Percentiles rank a stretch among this genome's conserved stretches.
phyloP scores from a whole-genome alignment of 441 rosid genomes.

The Bocquillonia castaneifolia region DNA sequence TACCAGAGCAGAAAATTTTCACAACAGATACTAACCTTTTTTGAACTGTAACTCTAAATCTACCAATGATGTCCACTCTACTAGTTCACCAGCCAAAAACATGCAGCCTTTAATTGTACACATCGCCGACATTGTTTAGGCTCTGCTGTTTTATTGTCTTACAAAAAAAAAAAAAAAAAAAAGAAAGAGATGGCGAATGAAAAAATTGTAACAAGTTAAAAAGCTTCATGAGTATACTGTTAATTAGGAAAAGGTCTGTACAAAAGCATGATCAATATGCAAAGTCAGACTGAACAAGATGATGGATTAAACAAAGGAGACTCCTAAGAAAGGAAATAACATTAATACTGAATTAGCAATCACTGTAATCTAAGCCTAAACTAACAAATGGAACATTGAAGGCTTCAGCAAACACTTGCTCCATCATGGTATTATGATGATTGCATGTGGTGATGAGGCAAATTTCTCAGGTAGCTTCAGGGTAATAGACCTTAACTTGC shows the following conservation, averaged over 20 bases:
- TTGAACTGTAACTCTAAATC: too few relatives aligned
- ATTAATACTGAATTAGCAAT: background rate
- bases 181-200: too few relatives aligned
- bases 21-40: too few relatives aligned
- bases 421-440: background rate
- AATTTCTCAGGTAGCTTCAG: background rate
- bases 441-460: background rate
- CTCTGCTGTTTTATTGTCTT: too few relatives aligned
- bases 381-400: background rate
- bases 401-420: background rate
- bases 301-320: background rate
- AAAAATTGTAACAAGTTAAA: too few relatives aligned
- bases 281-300: background rate
- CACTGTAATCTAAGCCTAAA: background rate
- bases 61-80: too few relatives aligned
- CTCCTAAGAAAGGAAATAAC: background rate
- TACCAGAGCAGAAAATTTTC: background rate
- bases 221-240: background rate
- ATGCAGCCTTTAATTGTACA: too few relatives aligned
- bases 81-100: too few relatives aligned
- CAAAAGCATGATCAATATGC: background rate
- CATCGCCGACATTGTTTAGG: too few relatives aligned
- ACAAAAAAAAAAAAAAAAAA: too few relatives aligned
- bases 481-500: background rate
- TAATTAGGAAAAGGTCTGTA: background rate